Evolutionary conservation across 441 rosid species (phyloP).

Genomic region (Hypseocharis bilobata): DNA sequence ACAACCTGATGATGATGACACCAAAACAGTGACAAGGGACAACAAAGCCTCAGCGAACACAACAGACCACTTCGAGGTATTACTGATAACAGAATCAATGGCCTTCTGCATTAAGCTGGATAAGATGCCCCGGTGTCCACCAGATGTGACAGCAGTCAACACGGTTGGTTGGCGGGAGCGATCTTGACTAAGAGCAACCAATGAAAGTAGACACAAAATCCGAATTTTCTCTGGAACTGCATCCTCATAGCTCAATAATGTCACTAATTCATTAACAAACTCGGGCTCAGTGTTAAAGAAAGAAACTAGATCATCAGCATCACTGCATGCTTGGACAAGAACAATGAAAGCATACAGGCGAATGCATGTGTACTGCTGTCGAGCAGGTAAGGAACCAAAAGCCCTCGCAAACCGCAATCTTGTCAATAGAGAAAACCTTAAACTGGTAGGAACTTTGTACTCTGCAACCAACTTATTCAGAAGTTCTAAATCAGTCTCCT

Average conservation of each 20-base stretch:
- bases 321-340: constrained; percentile 82
- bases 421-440: constrained; percentile 75
- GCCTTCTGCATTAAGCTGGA: constrained; percentile 89
- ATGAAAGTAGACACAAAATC: constrained; percentile 58
- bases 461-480: constrained; percentile 60
- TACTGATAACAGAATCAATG: constrained; percentile 65
- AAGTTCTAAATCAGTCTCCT: constrained; percentile 76
- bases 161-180: constrained; percentile 78
- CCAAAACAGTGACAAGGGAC: constrained; percentile 84
- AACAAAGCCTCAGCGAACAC: constrained; percentile 85
- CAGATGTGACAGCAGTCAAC: constrained; percentile 80
- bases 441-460: constrained; percentile 63
- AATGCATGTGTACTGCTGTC: constrained; percentile 82
- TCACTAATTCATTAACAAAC: constrained; percentile 77
- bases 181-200: constrained; percentile 90
- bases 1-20: constrained; percentile 85
- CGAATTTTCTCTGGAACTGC: constrained; percentile 81
- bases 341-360: constrained; percentile 86
- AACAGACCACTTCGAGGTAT: constrained; percentile 67
- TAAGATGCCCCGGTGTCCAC: constrained; percentile 82
- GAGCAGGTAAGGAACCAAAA: constrained; percentile 57
- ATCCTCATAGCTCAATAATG: constrained; percentile 70
- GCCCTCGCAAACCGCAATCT: constrained; percentile 91
- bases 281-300: constrained; percentile 90
- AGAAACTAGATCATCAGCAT: constrained; percentile 62